phyloP scores from a whole-genome alignment of 2,329 filamentous ascomycete species.

The Colletotrichum neosansevieriae region DNA sequence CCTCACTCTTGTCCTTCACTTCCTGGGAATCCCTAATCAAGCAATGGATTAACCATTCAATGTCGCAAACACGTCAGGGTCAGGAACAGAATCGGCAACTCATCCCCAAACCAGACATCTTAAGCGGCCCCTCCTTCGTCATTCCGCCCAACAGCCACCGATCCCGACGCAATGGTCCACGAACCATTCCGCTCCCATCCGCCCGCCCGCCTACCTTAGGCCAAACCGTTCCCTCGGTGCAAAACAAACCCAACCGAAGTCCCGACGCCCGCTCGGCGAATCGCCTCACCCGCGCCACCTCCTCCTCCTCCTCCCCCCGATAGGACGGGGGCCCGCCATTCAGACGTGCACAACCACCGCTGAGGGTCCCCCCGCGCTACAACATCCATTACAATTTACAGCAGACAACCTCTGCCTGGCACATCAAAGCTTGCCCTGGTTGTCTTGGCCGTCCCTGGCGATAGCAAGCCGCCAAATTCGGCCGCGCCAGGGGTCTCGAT shows the following conservation, averaged over 20 bases:
- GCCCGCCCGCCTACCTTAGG: slow-evolving; percentile 5
- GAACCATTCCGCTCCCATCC: slow-evolving; percentile 17
- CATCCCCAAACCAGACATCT: slow-evolving; percentile 3
- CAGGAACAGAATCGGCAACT: slow-evolving; percentile 5
- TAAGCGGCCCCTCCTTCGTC: slow-evolving; percentile 7
- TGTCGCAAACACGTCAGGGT: not conserved
- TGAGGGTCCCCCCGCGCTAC: not conserved
- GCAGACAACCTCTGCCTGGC: slow-evolving; percentile 1
- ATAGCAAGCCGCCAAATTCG: slow-evolving; percentile 16
- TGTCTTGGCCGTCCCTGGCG: not conserved
- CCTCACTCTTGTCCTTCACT: no score
- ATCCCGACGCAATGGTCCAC: slow-evolving; percentile 32
- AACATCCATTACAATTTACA: slow-evolving; percentile 8
- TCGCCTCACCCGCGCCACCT: slow-evolving; percentile 22
- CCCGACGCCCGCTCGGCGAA: slow-evolving; percentile 9
- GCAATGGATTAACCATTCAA: not conserved
- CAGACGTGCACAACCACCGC: not conserved
- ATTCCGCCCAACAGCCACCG: slow-evolving; percentile 9
- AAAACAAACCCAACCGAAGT: slow-evolving; percentile 11
- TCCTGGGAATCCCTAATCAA: no score
- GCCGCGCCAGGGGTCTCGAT: not conserved
- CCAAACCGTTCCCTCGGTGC: slow-evolving; percentile 33
- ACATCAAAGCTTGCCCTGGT: not conserved
- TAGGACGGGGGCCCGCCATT: not conserved
- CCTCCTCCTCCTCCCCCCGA: slow-evolving; percentile 7